Percentiles rank a stretch among this genome's conserved stretches.
Evolutionary conservation across 2,329 filamentous ascomycete genomes (phyloP).

Genomic region (Ascochyta koolunga): DNA sequence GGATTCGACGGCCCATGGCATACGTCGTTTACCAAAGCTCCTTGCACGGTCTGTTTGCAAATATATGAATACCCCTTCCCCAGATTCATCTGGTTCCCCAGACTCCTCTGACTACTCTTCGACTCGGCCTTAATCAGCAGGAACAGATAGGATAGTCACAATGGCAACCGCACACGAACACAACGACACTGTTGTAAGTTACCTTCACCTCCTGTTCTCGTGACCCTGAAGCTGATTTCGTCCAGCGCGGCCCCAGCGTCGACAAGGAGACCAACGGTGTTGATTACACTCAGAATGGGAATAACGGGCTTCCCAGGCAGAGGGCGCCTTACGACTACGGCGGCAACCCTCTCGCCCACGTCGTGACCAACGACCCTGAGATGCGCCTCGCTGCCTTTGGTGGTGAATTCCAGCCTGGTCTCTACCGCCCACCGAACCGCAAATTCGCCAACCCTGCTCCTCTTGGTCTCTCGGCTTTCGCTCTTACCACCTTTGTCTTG

Average conservation of each 20-base stretch:
- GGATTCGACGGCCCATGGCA: slow-evolving; percentile 39
- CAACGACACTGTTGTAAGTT: slow-evolving; percentile 39
- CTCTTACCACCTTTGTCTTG: slow-evolving; percentile 68
- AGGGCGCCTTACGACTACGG: slow-evolving; percentile 58
- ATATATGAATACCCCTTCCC: slow-evolving; percentile 45
- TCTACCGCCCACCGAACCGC: slow-evolving; percentile 51
- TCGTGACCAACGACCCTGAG: slow-evolving; percentile 56
- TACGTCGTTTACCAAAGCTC: slow-evolving; percentile 37
- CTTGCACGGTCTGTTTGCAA: slow-evolving; percentile 30
- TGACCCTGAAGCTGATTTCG: slow-evolving; percentile 9
- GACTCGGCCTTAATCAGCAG: neutral
- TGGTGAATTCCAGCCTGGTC: slow-evolving; percentile 60
- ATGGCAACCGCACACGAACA: slow-evolving; percentile 53
- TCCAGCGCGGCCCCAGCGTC: slow-evolving; percentile 30
- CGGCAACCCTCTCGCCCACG: slow-evolving; percentile 59
- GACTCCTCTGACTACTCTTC: slow-evolving; percentile 17
- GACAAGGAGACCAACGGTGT: slow-evolving; percentile 42
- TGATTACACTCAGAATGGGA: slow-evolving; percentile 50
- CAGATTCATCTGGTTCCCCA: slow-evolving; percentile 36
- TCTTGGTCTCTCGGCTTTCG: slow-evolving; percentile 67
- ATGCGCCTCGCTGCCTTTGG: slow-evolving; percentile 56
- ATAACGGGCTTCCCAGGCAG: slow-evolving; percentile 37
- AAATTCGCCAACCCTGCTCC: slow-evolving; percentile 66
- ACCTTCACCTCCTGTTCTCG: neutral
- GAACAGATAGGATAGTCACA: slow-evolving; percentile 19